Evolutionary conservation across 2,329 filamentous ascomycete species (phyloP), one percentile per base, ranked within the genome.

Genomic region (Alternaria sp.): DNA sequence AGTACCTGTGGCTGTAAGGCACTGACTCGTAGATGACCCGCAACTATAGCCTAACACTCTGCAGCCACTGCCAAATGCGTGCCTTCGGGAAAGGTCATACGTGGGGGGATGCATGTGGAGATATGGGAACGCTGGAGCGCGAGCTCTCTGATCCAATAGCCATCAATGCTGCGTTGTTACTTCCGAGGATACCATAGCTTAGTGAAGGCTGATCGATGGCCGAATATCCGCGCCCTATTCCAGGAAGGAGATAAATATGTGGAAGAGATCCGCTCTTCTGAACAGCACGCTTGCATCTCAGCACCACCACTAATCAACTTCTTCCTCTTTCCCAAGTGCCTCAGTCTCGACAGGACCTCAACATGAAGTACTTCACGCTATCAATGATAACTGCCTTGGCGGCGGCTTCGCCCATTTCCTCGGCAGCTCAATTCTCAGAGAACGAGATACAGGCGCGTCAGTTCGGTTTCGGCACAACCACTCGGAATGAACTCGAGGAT

Each of bases 401-500:
- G 10, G 56, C 61, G 12, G 61, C 65, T 44, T 65, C 65, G 6
- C 69, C 69, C 36, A 64, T 70, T 15, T 52, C 59, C 17, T 12
- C 67, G 19, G 49, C 63, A 17, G 55, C 58, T 23, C 52, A 60
- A n/a, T 58, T 57, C 11, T 57, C 65, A 12, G 62, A 63, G 25
- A 49, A 51, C 10, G 56, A 58, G 4, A n/a, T 70, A 4, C 54
- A 70, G n/a, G 32, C 43, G 26, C 69, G 71, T 44, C 67, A 73
- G n/a, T 47, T 68, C 7, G 54, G 59, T 11, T 59, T 59, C 1
- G 43, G 45, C 45, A 63, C 55, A 5, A 64, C 45, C 8, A 69
- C 65, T 8, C 57, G 64, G 7, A 72, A 65, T 21, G 73, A 76
- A 12, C 74, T 76, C 26, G 70, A 74, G 36, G 51, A 60, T 12